These are phyloP conservation scores for Barnettozyma siamensis DNA, from an alignment of 805 yeast species.

Conservation along the genomic window DNA sequence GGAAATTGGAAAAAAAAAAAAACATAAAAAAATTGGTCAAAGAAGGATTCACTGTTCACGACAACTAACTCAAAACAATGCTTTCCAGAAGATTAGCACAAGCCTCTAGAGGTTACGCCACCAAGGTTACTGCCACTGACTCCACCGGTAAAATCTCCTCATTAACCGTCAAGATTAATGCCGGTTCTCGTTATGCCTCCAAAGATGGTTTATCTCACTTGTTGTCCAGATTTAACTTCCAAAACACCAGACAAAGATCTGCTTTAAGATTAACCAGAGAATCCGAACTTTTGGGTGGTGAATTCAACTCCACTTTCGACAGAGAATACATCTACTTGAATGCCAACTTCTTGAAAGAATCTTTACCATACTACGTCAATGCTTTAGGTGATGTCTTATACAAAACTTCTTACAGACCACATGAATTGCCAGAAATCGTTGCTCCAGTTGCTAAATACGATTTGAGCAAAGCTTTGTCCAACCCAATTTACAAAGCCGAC, in stretches of 20 bases:
- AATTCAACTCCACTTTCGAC: constrained; percentile 59
- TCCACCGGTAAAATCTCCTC: constrained; percentile 61
- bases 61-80: constrained; percentile 10
- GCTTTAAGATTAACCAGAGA: constrained; percentile 93
- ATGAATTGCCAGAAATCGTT: constrained; percentile 79
- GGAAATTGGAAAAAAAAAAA: constrained; percentile 6
- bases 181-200: constrained; percentile 71
- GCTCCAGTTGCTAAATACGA: constrained; percentile 72
- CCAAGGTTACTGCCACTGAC: constrained; percentile 49
- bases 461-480: constrained; percentile 42
- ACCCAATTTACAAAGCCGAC: constrained; percentile 55
- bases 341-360: constrained; percentile 79
- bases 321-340: constrained; percentile 80
- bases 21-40: constrained; percentile 5
- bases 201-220: constrained; percentile 83
- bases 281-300: constrained; percentile 89
- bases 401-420: constrained; percentile 70
- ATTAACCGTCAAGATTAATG: constrained; percentile 74
- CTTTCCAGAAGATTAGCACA: constrained; percentile 25
- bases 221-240: constrained; percentile 76
- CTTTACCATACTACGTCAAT: constrained; percentile 87
- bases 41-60: background rate
- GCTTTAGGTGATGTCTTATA: constrained; percentile 71
- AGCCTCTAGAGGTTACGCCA: constrained; percentile 31
- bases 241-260: constrained; percentile 75